These are phyloP conservation scores for Corylus avellana DNA, from an alignment of 306 rosid species.

Conservation along the genomic window DNA sequence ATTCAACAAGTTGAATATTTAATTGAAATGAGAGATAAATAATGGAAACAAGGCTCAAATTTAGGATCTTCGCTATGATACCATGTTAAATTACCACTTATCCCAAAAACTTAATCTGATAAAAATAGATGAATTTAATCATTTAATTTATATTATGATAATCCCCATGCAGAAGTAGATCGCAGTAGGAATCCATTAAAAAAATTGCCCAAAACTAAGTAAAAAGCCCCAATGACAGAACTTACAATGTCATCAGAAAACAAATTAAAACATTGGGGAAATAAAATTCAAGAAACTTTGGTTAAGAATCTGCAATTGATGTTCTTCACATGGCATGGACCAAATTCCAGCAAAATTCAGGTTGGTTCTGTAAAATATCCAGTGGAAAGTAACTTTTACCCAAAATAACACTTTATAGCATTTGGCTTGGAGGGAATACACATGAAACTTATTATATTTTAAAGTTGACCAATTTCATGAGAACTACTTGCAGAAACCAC, in stretches of 20 bases:
- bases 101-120: too few relatives aligned
- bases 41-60: too few relatives aligned
- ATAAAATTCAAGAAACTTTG: background rate
- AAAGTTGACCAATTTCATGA: background rate
- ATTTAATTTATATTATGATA: background rate
- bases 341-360: too few relatives aligned
- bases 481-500: slow-evolving; percentile 16
- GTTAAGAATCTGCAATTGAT: background rate
- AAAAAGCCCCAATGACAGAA: background rate
- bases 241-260: background rate
- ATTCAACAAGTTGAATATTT: too few relatives aligned
- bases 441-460: background rate
- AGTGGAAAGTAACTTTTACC: background rate
- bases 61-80: too few relatives aligned
- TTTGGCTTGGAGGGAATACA: background rate
- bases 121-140: too few relatives aligned
- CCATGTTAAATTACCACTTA: too few relatives aligned
- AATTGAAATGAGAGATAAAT: too few relatives aligned
- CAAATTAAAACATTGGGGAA: background rate
- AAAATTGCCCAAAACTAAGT: background rate
- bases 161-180: background rate
- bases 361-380: background rate
- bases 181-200: background rate
- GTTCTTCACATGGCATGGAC: too few relatives aligned
- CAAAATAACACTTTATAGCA: background rate